These are phyloP conservation scores for Castanea sativa DNA, from an alignment of 306 rosid genomes.

Conservation along the genomic window DNA sequence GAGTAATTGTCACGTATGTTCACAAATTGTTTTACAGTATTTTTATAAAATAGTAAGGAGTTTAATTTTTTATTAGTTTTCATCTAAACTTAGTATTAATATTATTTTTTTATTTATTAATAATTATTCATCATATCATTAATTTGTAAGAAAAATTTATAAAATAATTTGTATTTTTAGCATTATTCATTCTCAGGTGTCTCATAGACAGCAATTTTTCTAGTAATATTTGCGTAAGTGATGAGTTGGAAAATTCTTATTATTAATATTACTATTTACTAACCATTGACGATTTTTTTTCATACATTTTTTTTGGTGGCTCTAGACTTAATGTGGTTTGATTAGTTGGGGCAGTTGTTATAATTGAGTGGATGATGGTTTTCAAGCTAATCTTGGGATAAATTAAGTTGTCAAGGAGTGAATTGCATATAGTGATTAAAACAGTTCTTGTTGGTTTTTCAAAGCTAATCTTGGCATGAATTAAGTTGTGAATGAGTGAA, in stretches of 20 bases:
- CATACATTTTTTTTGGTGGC: too few species aligned
- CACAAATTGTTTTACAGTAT: accelerated
- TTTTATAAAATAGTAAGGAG: accelerated
- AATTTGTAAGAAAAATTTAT: accelerated
- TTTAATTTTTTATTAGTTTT: accelerated
- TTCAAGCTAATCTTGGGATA: slow-evolving; percentile 8
- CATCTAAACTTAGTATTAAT: accelerated
- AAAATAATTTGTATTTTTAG: too few species aligned
- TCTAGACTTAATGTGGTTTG: background rate
- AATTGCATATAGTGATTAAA: too few species aligned
- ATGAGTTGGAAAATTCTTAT: too few species aligned
- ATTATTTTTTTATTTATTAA: accelerated
- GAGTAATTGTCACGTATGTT: too few species aligned
- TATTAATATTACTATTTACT: too few species aligned
- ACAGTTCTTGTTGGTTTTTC: too few species aligned
- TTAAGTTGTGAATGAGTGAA: too few species aligned
- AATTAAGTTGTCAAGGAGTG: background rate
- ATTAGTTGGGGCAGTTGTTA: slow-evolving; percentile 12
- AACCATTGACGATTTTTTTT: too few species aligned
- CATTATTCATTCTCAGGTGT: accelerated
- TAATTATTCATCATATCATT: accelerated
- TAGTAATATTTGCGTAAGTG: too few species aligned
- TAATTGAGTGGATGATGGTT: slow-evolving; percentile 20
- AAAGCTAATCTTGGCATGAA: too few species aligned
- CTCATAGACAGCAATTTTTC: too few species aligned